Evolutionary conservation across 2,329 filamentous ascomycete genomes (phyloP), one percentile per base, ranked within the genome.

Genomic region (Ascochyta fabae): DNA sequence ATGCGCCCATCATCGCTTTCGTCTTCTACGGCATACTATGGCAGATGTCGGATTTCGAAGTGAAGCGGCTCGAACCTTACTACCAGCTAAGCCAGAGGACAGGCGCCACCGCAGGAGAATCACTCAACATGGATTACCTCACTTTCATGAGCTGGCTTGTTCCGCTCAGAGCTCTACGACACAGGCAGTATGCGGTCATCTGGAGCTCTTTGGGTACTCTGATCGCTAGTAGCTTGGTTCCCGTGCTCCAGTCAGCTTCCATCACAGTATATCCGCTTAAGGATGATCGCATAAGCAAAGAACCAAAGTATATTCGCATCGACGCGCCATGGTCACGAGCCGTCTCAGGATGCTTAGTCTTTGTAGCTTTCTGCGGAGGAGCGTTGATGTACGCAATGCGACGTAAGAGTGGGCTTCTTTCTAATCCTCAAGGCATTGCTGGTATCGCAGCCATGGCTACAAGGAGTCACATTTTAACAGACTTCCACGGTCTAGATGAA

Each of bases 391-490:
- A 82, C 61, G 81, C 86, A 56, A 81, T 91, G 39, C 83, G 80
- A 15, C 80, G 89, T 22, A 85, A 84, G 35, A 89, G 87, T 3
- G 89, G 89, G 0, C 78, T 92, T 15, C 73, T 86, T 3, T 84
- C 84, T 6, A 87, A 91, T 67, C 88, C 90, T 6, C 86, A 86
- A 62, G 89, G 89, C 6, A 90, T 92, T 47, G 88, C 88, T 1
- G 89, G 89, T 1, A 80, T 91, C 34, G 89, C 89, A 6, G 86
- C 88, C 52, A 91, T 92, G 88, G 88, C 89, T 9, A 88, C 89
- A 3, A 84, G 85, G 58, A 86, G 84, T 60, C 88, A 91, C 62
- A 89, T 91, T 69, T 77, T 91, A 60, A 86, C 86, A 74, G 89
- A 92, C 68, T 91, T 92, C 68, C 86, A 86, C 59, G 87, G 87